Base-by-base conservation (phyloP, 2,329 filamentous ascomycete genomes). In the Epichloe gansuensis region DNA sequence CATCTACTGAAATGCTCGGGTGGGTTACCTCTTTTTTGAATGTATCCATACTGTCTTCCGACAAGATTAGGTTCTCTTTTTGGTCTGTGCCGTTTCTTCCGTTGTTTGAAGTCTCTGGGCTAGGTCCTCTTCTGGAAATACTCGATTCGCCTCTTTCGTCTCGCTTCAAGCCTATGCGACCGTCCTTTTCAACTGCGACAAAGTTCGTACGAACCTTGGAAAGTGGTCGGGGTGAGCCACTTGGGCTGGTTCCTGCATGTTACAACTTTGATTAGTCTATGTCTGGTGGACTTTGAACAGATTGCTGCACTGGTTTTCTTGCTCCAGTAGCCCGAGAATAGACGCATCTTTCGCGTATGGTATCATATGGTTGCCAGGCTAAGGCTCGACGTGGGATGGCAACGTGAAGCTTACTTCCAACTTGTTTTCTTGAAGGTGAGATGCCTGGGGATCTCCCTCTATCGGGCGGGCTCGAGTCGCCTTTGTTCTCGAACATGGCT, bases 401-500 rank as follows among this genome's bases (percentile, higher is more conserved):
- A 17, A 25, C 6, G n/a, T 38, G 21, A 38, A 39, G 38, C 62
- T 55, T 59, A 63, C 63, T 58, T 57, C 17, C 39, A 40, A 50
- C 34, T 38, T 45, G 44, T 27, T 44, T 47, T 38, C 36, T 45
- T 44, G 65, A 61, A 55, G 69, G 68, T 56, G 65, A 68, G 55
- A 68, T 68, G 56, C 75, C 80, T 51, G 84, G 84, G 53, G 82
- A 85, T 66, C 85, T 76, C 55, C 85, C 85, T 71, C 85, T 76
- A 57, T 85, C 83, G 15, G 82, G 80, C 57, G 81, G 77, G 60
- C 78, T 83, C 53, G 74, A 72, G 59, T 80, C 78, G 65, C 76
- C 79, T 68, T 81, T 86, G 65, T 81, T 80, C 74, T 90, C 86
- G 66, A 89, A 89, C 77, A 87, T 88, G 63, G 86, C 86, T 61